Evolutionary conservation across 2,329 filamentous ascomycete genomes (phyloP).

Genomic region (Bipolaris zeicola): DNA sequence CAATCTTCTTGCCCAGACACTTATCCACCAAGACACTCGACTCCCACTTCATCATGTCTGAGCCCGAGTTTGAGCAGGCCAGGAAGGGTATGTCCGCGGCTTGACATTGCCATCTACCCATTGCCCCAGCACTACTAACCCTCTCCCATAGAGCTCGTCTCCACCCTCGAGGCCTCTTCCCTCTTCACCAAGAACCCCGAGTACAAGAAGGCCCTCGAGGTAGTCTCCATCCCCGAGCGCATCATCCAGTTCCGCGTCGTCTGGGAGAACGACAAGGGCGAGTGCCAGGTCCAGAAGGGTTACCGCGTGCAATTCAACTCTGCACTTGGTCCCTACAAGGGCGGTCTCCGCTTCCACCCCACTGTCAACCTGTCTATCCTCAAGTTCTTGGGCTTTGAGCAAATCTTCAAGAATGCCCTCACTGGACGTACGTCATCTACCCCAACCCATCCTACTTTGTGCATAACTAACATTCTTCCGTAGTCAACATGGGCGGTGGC

Average conservation of each 20-base stretch:
- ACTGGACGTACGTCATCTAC: constrained; percentile 73
- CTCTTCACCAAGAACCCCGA: constrained; percentile 95
- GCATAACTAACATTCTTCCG: constrained; percentile 10
- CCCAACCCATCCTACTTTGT: background rate
- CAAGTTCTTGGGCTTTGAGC: constrained; percentile 99
- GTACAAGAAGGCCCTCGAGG: constrained; percentile 86
- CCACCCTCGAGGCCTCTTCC: constrained; percentile 89
- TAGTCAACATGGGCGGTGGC: constrained; percentile 92
- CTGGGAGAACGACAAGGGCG: constrained; percentile 93
- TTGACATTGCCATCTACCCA: background rate
- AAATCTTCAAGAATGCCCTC: constrained; percentile 99
- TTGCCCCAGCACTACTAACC: constrained; percentile 17
- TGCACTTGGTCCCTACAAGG: constrained; percentile 96
- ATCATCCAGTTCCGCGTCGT: constrained; percentile 96
- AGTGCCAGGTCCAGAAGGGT: constrained; percentile 89
- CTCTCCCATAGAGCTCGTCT: constrained; percentile 74
- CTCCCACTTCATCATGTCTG: constrained; percentile 67
- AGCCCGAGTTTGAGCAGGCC: constrained; percentile 99
- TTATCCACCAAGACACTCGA: constrained; percentile 10
- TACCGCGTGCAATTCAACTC: constrained; percentile 99
- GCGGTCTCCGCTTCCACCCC: constrained; percentile 92
- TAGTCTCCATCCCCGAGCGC: constrained; percentile 90
- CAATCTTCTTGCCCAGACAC: constrained; percentile 3
- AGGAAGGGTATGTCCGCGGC: constrained; percentile 74
- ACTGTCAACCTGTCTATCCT: constrained; percentile 77